Conservation (phyloP, 345 rosid genomes). For the Carallia brachiata region DNA sequence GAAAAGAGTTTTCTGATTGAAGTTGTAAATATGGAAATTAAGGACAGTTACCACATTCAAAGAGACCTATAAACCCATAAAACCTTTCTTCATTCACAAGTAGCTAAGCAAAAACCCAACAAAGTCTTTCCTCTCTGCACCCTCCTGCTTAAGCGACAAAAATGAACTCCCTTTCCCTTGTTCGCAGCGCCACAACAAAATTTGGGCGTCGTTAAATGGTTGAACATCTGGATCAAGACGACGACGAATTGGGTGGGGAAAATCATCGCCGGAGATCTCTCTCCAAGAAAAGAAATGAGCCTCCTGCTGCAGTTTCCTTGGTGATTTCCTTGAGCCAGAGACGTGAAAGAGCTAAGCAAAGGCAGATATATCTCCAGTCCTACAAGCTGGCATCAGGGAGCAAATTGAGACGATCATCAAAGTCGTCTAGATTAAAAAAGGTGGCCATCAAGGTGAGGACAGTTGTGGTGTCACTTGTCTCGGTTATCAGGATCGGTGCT, state of each 20-base stretch:
- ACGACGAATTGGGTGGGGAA: background rate
- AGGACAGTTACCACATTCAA: too few species aligned
- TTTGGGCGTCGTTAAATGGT: conserved; percentile 13
- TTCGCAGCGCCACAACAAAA: background rate
- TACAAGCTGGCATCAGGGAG: conserved; percentile 37
- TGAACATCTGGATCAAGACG: conserved; percentile 11
- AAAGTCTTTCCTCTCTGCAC: background rate
- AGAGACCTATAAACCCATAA: too few species aligned
- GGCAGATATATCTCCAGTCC: conserved; percentile 45
- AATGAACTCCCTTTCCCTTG: conserved; percentile 14
- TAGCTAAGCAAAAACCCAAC: too few species aligned
- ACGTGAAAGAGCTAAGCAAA: conserved; percentile 38
- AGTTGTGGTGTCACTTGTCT: conserved; percentile 27
- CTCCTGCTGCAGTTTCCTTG: background rate
- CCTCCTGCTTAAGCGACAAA: background rate
- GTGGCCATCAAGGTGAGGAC: conserved; percentile 34
- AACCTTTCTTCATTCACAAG: too few species aligned
- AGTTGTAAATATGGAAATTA: too few species aligned
- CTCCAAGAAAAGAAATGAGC: conserved; percentile 23
- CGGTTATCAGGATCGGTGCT: conserved; percentile 14
- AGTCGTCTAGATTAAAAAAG: conserved; percentile 30
- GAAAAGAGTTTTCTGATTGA: too few species aligned
- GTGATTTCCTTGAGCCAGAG: conserved; percentile 29
- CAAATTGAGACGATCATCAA: conserved; percentile 21
- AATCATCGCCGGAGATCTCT: conserved; percentile 3